Evolutionary conservation across 2,329 filamentous ascomycete genomes (phyloP).

Genomic region (Pseudohalonectria lignicola): DNA sequence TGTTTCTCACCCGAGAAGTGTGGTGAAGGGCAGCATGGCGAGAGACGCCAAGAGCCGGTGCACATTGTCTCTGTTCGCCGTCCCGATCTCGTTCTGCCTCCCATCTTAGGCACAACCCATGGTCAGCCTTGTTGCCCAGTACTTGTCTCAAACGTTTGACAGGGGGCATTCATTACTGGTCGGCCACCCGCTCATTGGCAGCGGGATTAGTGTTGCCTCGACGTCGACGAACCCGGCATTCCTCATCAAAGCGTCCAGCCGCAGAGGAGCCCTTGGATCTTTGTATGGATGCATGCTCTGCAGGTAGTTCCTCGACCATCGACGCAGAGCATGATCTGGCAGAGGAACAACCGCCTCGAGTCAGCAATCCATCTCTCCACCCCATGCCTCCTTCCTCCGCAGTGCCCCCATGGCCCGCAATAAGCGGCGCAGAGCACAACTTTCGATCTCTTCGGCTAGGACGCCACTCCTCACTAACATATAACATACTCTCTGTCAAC

Average conservation of each 20-base stretch:
- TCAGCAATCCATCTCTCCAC: too few species aligned
- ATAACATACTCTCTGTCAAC: slow-evolving; percentile 46
- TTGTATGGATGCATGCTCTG: slow-evolving; percentile 52
- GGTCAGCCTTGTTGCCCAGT: background rate
- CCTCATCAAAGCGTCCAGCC: slow-evolving; percentile 45
- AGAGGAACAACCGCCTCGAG: too few species aligned
- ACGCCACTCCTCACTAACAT: background rate
- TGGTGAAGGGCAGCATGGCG: slow-evolving; percentile 44
- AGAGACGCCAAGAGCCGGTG: slow-evolving; percentile 42
- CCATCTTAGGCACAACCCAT: slow-evolving; percentile 25
- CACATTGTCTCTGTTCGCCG: slow-evolving; percentile 41
- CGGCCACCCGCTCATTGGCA: slow-evolving; percentile 62
- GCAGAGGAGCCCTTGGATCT: slow-evolving; percentile 53
- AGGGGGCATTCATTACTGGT: too few species aligned
- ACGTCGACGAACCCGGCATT: slow-evolving; percentile 58
- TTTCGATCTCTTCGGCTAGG: too few species aligned
- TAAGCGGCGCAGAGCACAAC: too few species aligned
- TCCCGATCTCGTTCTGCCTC: slow-evolving; percentile 40
- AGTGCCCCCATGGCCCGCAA: too few species aligned
- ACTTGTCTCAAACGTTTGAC: too few species aligned
- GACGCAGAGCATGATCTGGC: slow-evolving; percentile 52
- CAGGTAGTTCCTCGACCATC: slow-evolving; percentile 58
- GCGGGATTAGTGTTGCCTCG: slow-evolving; percentile 50
- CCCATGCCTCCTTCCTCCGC: too few species aligned
- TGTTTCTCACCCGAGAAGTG: slow-evolving; percentile 30